phyloP scores from a whole-genome alignment of 768 basidiomycete species.

The Rhodosporidiobolus odoratus region DNA sequence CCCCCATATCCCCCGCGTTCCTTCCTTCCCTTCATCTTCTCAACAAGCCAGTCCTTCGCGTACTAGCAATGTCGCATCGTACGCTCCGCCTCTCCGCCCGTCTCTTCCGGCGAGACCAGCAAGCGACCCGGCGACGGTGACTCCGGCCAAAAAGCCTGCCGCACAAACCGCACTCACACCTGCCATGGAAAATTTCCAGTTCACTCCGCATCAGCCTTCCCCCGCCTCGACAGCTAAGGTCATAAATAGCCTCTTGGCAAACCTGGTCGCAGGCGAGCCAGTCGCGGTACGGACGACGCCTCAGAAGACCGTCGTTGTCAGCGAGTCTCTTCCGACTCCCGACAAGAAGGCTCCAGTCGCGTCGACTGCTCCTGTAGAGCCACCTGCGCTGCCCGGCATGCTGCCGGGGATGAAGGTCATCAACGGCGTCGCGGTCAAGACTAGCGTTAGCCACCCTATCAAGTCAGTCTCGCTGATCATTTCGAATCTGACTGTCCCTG shows the following conservation, averaged over 20 bases:
- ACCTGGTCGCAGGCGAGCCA: constrained; percentile 13
- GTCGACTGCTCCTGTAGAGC: no score
- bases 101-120: background rate
- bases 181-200: background rate
- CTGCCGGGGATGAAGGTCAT: constrained; percentile 28
- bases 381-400: background rate
- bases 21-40: background rate
- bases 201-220: background rate
- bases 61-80: background rate
- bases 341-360: no score
- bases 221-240: background rate
- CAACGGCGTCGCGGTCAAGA: constrained; percentile 35
- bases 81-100: background rate
- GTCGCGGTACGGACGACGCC: background rate
- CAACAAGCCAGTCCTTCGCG: background rate
- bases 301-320: background rate
- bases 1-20: constrained; percentile 9
- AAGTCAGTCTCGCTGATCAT: constrained; percentile 72
- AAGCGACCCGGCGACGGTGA: no score
- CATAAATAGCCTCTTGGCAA: background rate
- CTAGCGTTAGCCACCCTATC: constrained; percentile 49
- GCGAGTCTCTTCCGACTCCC: background rate
- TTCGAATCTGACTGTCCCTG: constrained; percentile 54
- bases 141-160: no score
- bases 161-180: background rate